A percentile compares a stretch with the other conserved stretches of the same genome.
Conservation (phyloP, 2,329 filamentous ascomycete genomes). For the Trichoderma endophyticum region DNA sequence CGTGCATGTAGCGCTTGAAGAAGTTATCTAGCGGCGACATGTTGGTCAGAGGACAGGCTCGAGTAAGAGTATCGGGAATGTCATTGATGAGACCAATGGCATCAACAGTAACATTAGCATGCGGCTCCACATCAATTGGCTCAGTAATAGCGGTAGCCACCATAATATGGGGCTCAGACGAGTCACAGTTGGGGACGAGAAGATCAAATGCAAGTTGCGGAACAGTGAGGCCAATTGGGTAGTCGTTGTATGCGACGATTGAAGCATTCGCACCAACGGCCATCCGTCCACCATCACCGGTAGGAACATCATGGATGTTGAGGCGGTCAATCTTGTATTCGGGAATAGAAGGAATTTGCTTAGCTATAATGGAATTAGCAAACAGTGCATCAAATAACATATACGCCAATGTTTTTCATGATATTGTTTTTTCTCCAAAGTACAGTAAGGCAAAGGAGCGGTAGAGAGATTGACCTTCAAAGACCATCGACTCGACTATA, state of each 20-base stretch:
- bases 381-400: constrained; percentile 18
- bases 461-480: constrained; percentile 79
- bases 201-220: constrained; percentile 82
- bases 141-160: constrained; percentile 74
- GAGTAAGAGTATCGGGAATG: constrained; percentile 70
- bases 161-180: constrained; percentile 68
- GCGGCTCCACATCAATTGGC: constrained; percentile 64
- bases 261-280: constrained; percentile 80
- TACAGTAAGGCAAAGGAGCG: constrained; percentile 59
- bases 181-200: constrained; percentile 75
- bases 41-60: constrained; percentile 69
- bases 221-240: constrained; percentile 71
- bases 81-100: constrained; percentile 69
- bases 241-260: constrained; percentile 69
- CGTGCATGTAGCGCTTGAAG: constrained; percentile 76
- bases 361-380: constrained; percentile 47
- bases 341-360: constrained; percentile 73
- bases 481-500: constrained; percentile 69
- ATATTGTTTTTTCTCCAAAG: constrained; percentile 55
- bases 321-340: constrained; percentile 78
- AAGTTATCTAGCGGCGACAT: constrained; percentile 83
- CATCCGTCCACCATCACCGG: constrained; percentile 46
- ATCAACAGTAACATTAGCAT: constrained; percentile 63
- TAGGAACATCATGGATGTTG: constrained; percentile 69
- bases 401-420: constrained; percentile 26